Conservation (phyloP, 768 basidiomycete genomes). For the Mycena rosella region DNA sequence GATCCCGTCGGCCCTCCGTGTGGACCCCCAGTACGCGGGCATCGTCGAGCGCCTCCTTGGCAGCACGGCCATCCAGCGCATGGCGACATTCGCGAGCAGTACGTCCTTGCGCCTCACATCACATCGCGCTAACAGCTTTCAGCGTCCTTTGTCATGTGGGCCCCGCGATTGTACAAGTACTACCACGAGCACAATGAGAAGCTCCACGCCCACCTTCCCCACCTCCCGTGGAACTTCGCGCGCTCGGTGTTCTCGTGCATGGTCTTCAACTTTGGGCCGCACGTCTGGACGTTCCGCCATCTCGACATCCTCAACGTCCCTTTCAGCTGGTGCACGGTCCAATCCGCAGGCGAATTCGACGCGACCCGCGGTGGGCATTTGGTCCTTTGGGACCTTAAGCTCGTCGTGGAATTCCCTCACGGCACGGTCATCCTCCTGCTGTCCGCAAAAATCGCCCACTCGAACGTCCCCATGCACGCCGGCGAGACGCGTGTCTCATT, state of each 20-base stretch:
- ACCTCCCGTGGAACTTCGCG: background rate
- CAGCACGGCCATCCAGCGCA: background rate
- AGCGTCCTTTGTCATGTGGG: background rate
- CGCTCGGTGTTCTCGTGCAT: background rate
- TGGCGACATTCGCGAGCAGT: background rate
- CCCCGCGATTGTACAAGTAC: background rate
- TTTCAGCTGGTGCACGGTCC: background rate
- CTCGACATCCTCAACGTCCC: background rate
- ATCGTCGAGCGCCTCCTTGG: background rate
- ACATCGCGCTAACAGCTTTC: background rate
- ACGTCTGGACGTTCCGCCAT: background rate
- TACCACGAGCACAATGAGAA: background rate
- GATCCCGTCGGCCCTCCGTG: background rate
- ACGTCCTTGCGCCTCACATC: background rate
- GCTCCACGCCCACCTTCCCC: background rate
- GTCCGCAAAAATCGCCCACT: too few species aligned
- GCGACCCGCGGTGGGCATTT: background rate
- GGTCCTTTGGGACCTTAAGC: background rate
- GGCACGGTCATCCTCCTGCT: too few species aligned
- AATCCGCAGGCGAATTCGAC: background rate
- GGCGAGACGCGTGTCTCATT: background rate
- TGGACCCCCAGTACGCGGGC: background rate
- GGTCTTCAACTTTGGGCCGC: background rate
- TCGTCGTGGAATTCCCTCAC: background rate
- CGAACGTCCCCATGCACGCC: too few species aligned